Conservation (phyloP, 129 eudicot genomes). For the Daucus carota region DNA sequence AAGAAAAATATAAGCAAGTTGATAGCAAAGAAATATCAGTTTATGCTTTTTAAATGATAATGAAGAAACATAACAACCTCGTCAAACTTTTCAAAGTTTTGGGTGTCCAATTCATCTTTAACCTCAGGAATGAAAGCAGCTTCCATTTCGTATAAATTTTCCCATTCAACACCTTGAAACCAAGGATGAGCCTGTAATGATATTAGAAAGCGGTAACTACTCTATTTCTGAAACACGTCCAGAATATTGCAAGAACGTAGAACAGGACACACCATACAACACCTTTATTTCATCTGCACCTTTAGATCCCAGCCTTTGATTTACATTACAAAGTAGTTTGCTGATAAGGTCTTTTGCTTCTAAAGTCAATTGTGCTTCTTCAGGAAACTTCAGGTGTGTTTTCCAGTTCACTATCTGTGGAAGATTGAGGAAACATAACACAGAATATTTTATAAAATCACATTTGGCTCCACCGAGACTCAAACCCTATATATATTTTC, state of each 20-base stretch:
- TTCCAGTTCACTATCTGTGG: conserved; percentile 92
- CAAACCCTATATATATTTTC: too few relatives aligned
- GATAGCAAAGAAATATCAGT: neutral
- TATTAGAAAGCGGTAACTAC: conserved; percentile 5
- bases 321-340: conserved; percentile 80
- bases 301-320: conserved; percentile 82
- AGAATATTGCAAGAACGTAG: conserved; percentile 22
- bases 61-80: conserved; percentile 37
- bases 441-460: neutral
- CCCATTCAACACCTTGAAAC: conserved; percentile 90
- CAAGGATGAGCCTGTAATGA: conserved; percentile 77
- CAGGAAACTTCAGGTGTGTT: conserved; percentile 89
- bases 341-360: conserved; percentile 91
- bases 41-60: neutral
- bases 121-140: conserved; percentile 97
- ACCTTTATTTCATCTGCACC: conserved; percentile 99
- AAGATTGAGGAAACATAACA: neutral
- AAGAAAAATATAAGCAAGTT: conserved; percentile 7
- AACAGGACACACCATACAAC: conserved; percentile 60
- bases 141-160: conserved; percentile 75
- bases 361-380: conserved; percentile 69
- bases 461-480: neutral
- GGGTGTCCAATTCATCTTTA: conserved; percentile 92
- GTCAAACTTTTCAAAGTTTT: conserved; percentile 91
- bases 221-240: conserved; percentile 6